phyloP scores from a whole-genome alignment of 345 rosid species.

The Populus ilicifolia region DNA sequence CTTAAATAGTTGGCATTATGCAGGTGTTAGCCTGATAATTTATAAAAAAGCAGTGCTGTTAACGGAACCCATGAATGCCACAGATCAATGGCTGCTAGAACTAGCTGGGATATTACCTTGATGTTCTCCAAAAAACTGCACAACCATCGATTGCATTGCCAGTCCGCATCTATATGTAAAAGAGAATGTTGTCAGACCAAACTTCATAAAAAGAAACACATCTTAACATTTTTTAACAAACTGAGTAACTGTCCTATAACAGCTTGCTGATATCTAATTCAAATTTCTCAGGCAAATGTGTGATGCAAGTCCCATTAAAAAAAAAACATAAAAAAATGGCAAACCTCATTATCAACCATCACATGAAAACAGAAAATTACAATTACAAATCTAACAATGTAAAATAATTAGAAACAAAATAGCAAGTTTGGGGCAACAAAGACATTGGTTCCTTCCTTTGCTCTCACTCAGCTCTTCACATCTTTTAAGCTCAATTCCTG shows the following conservation, averaged over 20 bases:
- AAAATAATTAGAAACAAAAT: no score
- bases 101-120: conserved; percentile 43
- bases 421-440: no score
- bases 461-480: no score
- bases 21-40: neutral
- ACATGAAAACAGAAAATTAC: no score
- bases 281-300: neutral
- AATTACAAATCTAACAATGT: no score
- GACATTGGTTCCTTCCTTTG: no score
- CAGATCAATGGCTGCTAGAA: conserved; percentile 7
- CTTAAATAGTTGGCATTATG: conserved; percentile 4
- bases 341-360: no score
- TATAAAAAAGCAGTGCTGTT: neutral
- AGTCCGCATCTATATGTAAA: conserved; percentile 77
- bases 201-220: no score
- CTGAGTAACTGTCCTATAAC: neutral
- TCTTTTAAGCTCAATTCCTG: no score
- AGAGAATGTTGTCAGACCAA: neutral
- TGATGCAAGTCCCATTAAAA: no score
- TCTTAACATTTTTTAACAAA: no score
- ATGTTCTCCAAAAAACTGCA: conserved; percentile 90
- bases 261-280: neutral
- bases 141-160: conserved; percentile 93
- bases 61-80: conserved; percentile 5
- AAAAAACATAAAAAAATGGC: no score